Percentiles rank a stretch among this genome's conserved stretches.
phyloP scores from a whole-genome alignment of 139 green algal species.

The Picocystis salinarum region DNA sequence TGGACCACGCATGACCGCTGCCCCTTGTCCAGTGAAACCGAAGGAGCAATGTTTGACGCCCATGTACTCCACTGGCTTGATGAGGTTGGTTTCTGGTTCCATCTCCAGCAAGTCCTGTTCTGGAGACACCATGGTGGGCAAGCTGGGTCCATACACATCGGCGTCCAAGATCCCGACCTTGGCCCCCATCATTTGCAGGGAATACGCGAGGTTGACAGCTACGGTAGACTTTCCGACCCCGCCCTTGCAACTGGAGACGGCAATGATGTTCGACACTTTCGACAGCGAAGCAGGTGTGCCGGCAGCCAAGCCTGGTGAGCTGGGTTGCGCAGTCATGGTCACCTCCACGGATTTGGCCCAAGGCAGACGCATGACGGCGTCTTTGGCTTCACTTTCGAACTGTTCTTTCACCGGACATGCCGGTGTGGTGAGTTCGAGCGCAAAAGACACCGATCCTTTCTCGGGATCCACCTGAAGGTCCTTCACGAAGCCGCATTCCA shows the following conservation, averaged over 20 bases:
- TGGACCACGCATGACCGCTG: conserved; percentile 90
- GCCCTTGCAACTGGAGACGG: conserved; percentile 73
- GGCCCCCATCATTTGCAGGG: conserved; percentile 81
- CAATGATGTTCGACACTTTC: conserved; percentile 76
- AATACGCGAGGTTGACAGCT: conserved; percentile 91
- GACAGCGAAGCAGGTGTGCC: conserved; percentile 49
- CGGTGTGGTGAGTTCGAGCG: conserved; percentile 87
- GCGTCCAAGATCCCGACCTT: conserved; percentile 92
- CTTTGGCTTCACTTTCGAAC: conserved; percentile 39
- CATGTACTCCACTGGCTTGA: conserved; percentile 74
- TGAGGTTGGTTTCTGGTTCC: conserved; percentile 21
- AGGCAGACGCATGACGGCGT: conserved; percentile 23
- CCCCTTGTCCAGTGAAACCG: conserved; percentile 86
- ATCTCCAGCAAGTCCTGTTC: conserved; percentile 35
- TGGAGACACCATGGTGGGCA: conserved; percentile 88
- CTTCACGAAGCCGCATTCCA: conserved; percentile 91
- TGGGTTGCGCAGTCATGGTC: conserved; percentile 60
- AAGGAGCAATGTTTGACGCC: conserved; percentile 95
- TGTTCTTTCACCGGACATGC: conserved; percentile 94
- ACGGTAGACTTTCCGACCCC: conserved; percentile 91
- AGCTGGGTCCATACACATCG: conserved; percentile 87
- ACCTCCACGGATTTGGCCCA: conserved; percentile 54
- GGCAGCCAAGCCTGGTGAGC: background rate
- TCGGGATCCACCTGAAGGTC: conserved; percentile 31
- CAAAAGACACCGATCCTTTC: conserved; percentile 43